A percentile compares a stretch with the other conserved stretches of the same genome.
Conservation (phyloP, 1,284 basidiomycete species). For the Caloboletus inedulis region DNA sequence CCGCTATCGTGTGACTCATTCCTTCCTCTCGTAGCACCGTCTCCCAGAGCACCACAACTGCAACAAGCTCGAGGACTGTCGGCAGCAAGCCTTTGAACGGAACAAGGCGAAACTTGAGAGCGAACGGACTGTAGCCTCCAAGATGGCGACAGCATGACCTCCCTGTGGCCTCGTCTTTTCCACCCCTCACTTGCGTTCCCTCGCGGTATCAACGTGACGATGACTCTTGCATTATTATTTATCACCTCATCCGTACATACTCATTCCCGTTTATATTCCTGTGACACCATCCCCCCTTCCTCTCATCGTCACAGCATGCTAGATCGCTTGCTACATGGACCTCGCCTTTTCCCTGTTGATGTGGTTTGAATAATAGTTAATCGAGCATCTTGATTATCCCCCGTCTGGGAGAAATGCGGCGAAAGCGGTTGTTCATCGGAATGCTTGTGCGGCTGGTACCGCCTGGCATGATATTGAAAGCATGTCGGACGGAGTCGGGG, state of each 20-base stretch:
- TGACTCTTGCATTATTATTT: constrained; percentile 31
- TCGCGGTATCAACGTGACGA: constrained; percentile 25
- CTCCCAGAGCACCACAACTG: constrained; percentile 81
- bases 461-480: too few species aligned
- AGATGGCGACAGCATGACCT: constrained; percentile 73
- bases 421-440: not conserved
- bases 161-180: constrained; percentile 10
- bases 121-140: constrained; percentile 79
- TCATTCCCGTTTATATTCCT: constrained; percentile 9
- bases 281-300: constrained; percentile 10
- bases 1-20: constrained; percentile 18
- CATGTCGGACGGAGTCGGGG: constrained; percentile 2
- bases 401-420: constrained; percentile 1
- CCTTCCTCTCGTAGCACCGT: constrained; percentile 57
- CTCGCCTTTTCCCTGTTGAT: not conserved
- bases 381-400: constrained; percentile 9
- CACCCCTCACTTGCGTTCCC: not conserved
- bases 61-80: constrained; percentile 73
- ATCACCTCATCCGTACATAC: constrained; percentile 25
- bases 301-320: constrained; percentile 14
- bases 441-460: too few species aligned
- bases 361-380: constrained; percentile 22
- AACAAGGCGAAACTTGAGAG: constrained; percentile 84
- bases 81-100: constrained; percentile 79
- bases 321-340: constrained; percentile 23